phyloP scores from a whole-genome alignment of 495 filamentous ascomycete species.

The Xylaria palmicola region DNA sequence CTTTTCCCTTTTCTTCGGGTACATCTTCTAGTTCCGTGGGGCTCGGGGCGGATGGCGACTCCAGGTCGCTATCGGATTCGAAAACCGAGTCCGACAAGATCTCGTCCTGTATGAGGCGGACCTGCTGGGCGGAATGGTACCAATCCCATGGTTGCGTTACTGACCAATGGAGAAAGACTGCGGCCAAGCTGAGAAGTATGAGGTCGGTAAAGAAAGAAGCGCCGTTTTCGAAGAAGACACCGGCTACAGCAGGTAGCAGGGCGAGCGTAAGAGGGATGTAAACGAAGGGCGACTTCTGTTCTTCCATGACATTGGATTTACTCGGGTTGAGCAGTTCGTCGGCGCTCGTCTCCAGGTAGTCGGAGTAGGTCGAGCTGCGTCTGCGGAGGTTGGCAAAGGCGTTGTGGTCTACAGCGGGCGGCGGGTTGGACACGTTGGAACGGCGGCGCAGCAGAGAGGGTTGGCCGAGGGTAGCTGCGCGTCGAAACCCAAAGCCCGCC shows the following conservation, averaged over 20 bases:
- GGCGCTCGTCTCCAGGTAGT: conserved; percentile 67
- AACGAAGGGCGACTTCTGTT: conserved; percentile 56
- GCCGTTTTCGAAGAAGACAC: conserved; percentile 82
- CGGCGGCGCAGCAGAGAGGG: conserved; percentile 22
- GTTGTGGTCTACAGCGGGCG: conserved; percentile 24
- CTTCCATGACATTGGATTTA: conserved; percentile 23
- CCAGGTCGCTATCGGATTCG: conserved; percentile 48
- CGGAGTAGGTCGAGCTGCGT: conserved; percentile 74
- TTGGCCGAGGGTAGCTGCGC: conserved; percentile 37
- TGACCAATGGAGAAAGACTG: conserved; percentile 91
- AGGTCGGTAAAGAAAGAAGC: conserved; percentile 79
- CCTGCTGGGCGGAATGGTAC: conserved; percentile 78
- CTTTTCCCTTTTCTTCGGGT: conserved; percentile 37
- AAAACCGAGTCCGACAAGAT: conserved; percentile 46
- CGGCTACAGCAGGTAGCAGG: conserved; percentile 79
- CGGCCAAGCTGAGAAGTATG: conserved; percentile 72
- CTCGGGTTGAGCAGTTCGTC: conserved; percentile 73
- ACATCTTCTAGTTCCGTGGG: conserved; percentile 37
- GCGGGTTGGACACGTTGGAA: conserved; percentile 11
- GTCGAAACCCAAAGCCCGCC: conserved; percentile 30
- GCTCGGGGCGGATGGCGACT: conserved; percentile 27
- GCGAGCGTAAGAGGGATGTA: conserved; percentile 77
- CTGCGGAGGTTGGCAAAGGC: conserved; percentile 43
- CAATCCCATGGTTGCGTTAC: conserved; percentile 91
- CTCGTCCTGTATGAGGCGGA: conserved; percentile 49